Evolutionary conservation across 768 basidiomycete species (phyloP).

Genomic region (Rhodotorula babjevae): DNA sequence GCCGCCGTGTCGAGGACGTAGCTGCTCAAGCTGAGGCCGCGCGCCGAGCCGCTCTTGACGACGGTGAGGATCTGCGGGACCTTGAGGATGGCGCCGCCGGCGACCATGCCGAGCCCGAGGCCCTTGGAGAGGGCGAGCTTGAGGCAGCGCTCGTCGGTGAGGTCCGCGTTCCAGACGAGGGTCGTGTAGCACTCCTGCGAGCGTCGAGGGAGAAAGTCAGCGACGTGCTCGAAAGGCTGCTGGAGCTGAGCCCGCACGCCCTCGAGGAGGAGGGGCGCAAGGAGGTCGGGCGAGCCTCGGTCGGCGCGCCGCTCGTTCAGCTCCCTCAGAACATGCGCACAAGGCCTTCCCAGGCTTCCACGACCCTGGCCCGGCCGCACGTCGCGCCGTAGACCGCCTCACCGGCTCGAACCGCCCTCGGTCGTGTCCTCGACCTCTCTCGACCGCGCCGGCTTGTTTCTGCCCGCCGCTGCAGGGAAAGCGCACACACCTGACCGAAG

Average conservation of each 20-base stretch:
- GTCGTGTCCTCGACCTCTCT: too few species aligned
- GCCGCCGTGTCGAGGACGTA: constrained; percentile 86
- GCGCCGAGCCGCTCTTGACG: constrained; percentile 65
- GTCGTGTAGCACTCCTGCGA: constrained; percentile 80
- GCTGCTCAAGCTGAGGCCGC: constrained; percentile 78
- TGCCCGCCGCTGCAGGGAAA: too few species aligned
- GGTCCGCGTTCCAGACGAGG: constrained; percentile 76
- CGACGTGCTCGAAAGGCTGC: too few species aligned
- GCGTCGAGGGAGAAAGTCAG: neutral
- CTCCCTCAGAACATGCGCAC: too few species aligned
- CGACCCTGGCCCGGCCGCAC: too few species aligned
- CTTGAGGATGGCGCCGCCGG: constrained; percentile 83
- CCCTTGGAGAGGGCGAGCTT: constrained; percentile 90
- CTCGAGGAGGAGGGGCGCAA: neutral
- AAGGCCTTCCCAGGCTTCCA: too few species aligned
- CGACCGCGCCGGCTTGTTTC: too few species aligned
- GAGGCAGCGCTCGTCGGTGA: constrained; percentile 72
- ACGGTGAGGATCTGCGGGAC: constrained; percentile 87
- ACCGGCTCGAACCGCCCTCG: too few species aligned
- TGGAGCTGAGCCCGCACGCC: too few species aligned
- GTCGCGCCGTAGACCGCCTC: too few species aligned
- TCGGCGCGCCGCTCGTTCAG: too few species aligned
- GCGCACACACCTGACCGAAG: constrained; percentile 62
- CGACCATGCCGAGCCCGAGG: constrained; percentile 83
- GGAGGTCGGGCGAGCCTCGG: too few species aligned